Conservation (phyloP, 1,139 yeast genomes). For the Nakaseomyces bracarensis region DNA sequence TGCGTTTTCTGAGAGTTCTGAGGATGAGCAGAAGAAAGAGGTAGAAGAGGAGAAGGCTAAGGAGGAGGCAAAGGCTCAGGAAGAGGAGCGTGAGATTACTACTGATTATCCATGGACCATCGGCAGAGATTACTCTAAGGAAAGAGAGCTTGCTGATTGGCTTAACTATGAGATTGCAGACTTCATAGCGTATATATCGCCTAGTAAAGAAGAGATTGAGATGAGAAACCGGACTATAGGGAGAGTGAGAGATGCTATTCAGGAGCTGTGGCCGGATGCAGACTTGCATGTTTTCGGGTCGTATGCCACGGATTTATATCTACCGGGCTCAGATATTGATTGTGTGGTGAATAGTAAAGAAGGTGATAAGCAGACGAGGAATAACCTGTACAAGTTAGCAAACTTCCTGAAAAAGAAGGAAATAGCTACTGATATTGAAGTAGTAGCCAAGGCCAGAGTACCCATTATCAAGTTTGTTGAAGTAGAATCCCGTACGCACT, state of each 20-base stretch:
- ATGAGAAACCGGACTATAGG: constrained; percentile 61
- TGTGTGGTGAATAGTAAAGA: constrained; percentile 70
- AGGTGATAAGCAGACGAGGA: constrained; percentile 60
- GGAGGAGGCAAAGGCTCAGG: constrained; percentile 12
- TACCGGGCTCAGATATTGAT: constrained; percentile 96
- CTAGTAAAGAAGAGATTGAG: constrained; percentile 65
- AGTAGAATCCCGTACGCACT: constrained; percentile 58
- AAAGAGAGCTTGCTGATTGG: constrained; percentile 78
- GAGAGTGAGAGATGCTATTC: constrained; percentile 50
- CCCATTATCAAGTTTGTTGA: constrained; percentile 94
- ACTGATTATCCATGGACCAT: constrained; percentile 71
- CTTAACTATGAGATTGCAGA: constrained; percentile 80
- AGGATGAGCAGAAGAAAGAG: constrained; percentile 22
- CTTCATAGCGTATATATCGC: constrained; percentile 80
- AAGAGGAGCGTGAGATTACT: constrained; percentile 20
- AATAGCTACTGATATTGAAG: constrained; percentile 69
- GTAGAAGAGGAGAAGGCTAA: constrained; percentile 14
- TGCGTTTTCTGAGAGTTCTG: constrained; percentile 31
- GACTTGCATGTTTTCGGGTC: constrained; percentile 89
- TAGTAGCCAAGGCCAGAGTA: constrained; percentile 85
- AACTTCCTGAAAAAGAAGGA: constrained; percentile 55
- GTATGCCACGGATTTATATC: constrained; percentile 84
- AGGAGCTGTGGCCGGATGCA: constrained; percentile 68
- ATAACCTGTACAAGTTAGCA: constrained; percentile 65
- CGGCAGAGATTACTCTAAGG: constrained; percentile 64